phyloP scores from a whole-genome alignment of 2,329 filamentous ascomycete genomes.

The Cordyceps farinosa region DNA sequence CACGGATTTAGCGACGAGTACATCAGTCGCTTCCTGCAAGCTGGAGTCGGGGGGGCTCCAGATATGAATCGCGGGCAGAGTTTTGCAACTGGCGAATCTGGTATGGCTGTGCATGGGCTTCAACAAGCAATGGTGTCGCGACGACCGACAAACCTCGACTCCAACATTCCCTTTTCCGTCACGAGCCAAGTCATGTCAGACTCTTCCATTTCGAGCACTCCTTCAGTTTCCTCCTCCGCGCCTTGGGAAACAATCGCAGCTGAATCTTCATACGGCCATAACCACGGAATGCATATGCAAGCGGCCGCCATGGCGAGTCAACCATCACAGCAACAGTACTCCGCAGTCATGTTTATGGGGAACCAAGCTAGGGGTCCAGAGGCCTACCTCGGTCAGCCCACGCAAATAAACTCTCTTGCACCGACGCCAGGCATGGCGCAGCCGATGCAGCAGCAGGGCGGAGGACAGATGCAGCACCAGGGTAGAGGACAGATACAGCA shows the following conservation, averaged over 20 bases:
- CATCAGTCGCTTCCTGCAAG: slow-evolving; percentile 43
- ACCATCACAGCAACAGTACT: slow-evolving; percentile 9
- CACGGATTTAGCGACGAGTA: slow-evolving; percentile 56
- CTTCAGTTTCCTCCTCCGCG: slow-evolving; percentile 31
- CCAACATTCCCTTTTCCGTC: slow-evolving; percentile 27
- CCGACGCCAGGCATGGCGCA: neutral
- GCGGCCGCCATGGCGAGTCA: neutral
- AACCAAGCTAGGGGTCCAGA: neutral
- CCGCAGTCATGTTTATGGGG: slow-evolving; percentile 3
- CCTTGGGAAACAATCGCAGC: slow-evolving; percentile 29
- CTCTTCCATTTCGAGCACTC: slow-evolving; percentile 30
- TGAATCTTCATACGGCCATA: slow-evolving; percentile 11
- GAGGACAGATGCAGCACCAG: neutral
- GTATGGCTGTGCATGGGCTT: slow-evolving; percentile 31
- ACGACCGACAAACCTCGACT: slow-evolving; percentile 30
- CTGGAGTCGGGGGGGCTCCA: neutral
- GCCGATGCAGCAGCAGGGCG: neutral
- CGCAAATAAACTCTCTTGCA: neutral
- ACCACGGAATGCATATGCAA: slow-evolving; percentile 3
- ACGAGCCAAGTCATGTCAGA: slow-evolving; percentile 33
- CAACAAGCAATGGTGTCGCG: slow-evolving; percentile 38
- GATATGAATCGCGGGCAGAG: neutral
- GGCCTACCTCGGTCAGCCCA: neutral
- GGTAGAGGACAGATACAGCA: neutral
- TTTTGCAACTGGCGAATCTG: slow-evolving; percentile 20